phyloP scores from a whole-genome alignment of 345 rosid species.

The Alliaria petiolata region DNA sequence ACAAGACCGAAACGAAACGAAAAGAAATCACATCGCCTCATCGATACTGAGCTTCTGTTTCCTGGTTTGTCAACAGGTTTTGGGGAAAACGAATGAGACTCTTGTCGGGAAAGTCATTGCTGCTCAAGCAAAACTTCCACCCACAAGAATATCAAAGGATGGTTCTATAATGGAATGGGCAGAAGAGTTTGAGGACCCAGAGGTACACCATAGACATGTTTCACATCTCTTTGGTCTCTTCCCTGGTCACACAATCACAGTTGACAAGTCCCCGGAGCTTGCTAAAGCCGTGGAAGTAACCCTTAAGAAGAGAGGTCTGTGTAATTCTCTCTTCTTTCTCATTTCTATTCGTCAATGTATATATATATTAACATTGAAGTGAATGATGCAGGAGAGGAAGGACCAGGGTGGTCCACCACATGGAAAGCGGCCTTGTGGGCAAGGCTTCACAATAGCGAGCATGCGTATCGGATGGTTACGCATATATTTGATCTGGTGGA shows the following conservation, averaged over 20 bases:
- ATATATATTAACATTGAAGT: background rate
- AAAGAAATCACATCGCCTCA: background rate
- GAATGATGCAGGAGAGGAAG: slow-evolving; percentile 68
- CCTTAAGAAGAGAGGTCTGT: slow-evolving; percentile 73
- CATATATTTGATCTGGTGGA: slow-evolving; percentile 72
- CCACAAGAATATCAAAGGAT: slow-evolving; percentile 62
- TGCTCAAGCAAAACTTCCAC: slow-evolving; percentile 66
- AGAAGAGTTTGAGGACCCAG: slow-evolving; percentile 82
- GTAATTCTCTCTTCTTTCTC: background rate
- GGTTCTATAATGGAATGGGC: slow-evolving; percentile 99
- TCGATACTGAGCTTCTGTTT: slow-evolving; percentile 3
- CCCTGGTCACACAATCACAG: slow-evolving; percentile 81
- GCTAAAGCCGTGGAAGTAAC: slow-evolving; percentile 69
- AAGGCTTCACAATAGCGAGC: slow-evolving; percentile 64
- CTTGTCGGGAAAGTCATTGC: slow-evolving; percentile 50
- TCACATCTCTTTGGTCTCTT: slow-evolving; percentile 92
- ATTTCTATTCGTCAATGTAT: background rate
- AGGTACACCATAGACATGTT: slow-evolving; percentile 72
- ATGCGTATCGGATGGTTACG: slow-evolving; percentile 70
- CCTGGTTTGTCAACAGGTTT: slow-evolving; percentile 41
- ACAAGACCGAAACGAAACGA: slow-evolving; percentile 7
- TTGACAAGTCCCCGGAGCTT: slow-evolving; percentile 62
- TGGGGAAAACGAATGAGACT: slow-evolving; percentile 53
- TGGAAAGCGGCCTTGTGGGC: slow-evolving; percentile 97
- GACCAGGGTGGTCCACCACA: slow-evolving; percentile 94